Evolutionary conservation across 768 basidiomycete genomes (phyloP), one percentile per base, ranked within the genome.

Genomic region (Suillus tomentosus): DNA sequence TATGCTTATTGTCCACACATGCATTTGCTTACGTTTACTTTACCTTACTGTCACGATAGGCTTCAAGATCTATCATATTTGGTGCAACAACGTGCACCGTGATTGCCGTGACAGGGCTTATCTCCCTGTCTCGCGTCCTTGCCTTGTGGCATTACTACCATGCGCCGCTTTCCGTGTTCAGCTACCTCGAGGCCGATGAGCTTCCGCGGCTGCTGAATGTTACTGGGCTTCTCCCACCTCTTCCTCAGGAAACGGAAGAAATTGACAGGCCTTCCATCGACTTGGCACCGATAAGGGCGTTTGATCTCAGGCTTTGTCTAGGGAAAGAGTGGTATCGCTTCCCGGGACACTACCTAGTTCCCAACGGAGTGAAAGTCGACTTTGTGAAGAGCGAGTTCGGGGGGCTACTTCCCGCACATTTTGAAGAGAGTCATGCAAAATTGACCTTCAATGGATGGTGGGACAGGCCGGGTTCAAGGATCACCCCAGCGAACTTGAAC

Each of bases 301-400:
- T 95, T 70, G 84, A 87, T 63, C 78, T 99, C 63, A 86, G 82
- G 36, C 72, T 99, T 1, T 99, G 97, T 77, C 81, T 91, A 59
- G 94, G 90, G 56, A 96, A 95, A 74, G 97, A 99, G 77, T 99
- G 97, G 97, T 82, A 98, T 72, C 85, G 96, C 27, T 99, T 95
- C 81, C 92, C 95, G 3, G 87, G 94, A 4, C 90, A 91, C 73
- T 98, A 91, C 76, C 83, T 96, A 56, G 84, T 99, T 24, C 95
- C 96, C 2, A 85, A 89, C 64, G 91, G 87, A 34, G 79, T 99
- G 64, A 82, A 86, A 34, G 87, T 96, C n/a, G 84, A 89, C 64
- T 98, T 95, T 76, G 80, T 99, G 74, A 92, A 95, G 80, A 95
- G 91, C 76, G 94, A 91, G 63, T 98, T 99, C 69, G 84, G 89